Evolutionary conservation across 441 rosid species (phyloP).

Genomic region (Theobroma grandiflorum): DNA sequence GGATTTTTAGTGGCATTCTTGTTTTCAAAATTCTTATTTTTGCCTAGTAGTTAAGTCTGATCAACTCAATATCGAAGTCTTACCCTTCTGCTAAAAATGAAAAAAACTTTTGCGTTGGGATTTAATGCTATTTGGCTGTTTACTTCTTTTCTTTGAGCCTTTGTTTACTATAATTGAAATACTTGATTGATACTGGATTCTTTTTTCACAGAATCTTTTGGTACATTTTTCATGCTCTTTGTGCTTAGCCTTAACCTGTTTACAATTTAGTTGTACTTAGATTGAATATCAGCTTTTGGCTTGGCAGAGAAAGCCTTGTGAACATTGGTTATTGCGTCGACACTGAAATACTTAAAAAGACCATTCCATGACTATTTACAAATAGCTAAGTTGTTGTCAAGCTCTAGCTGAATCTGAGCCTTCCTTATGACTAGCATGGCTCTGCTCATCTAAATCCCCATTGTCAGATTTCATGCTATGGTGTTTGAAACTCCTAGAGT

Average conservation of each 20-base stretch:
- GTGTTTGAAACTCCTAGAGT: background rate
- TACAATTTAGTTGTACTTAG: background rate
- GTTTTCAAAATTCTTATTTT: background rate
- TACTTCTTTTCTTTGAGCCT: background rate
- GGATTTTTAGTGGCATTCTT: background rate
- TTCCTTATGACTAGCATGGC: background rate
- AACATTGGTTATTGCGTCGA: background rate
- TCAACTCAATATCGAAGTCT: background rate
- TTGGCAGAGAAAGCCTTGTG: background rate
- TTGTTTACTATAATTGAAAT: background rate
- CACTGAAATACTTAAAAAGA: background rate
- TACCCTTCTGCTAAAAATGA: background rate
- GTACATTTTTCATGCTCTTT: background rate
- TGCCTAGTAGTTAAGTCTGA: background rate
- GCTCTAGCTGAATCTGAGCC: background rate
- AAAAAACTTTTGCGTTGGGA: background rate
- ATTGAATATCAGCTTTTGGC: constrained; percentile 3
- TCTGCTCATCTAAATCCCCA: background rate
- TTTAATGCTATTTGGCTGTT: background rate
- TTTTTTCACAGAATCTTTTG: background rate
- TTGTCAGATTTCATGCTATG: background rate
- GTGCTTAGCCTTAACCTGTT: background rate
- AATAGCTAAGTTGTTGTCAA: background rate
- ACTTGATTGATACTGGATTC: background rate
- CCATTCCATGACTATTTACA: background rate